phyloP scores from a whole-genome alignment of 2,329 filamentous ascomycete species.

The Penicillium thymicola region DNA sequence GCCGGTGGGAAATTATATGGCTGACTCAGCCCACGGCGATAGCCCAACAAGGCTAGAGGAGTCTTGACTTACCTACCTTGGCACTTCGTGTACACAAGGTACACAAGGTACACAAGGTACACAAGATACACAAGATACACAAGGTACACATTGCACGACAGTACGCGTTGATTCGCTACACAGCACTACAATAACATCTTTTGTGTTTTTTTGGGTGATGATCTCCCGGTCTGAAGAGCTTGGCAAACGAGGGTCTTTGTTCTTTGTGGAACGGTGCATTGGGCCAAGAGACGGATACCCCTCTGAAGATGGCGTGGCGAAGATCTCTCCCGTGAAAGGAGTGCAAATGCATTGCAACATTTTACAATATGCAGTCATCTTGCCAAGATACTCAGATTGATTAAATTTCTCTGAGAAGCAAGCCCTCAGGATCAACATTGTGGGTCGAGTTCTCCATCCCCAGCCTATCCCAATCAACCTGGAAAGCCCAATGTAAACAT shows the following conservation, averaged over 20 bases:
- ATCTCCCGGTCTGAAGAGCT: slow-evolving; percentile 14
- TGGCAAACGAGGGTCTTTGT: slow-evolving; percentile 14
- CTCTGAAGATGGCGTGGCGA: background rate
- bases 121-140: background rate
- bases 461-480: background rate
- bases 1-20: background rate
- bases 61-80: background rate
- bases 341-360: background rate
- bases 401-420: background rate
- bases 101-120: background rate
- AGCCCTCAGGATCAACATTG: background rate
- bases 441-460: background rate
- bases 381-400: slow-evolving; percentile 1
- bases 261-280: slow-evolving; percentile 5
- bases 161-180: background rate
- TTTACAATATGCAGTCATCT: slow-evolving; percentile 1
- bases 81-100: background rate
- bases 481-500: background rate
- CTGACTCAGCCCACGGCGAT: background rate
- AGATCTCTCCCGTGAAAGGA: slow-evolving; percentile 2
- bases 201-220: slow-evolving; percentile 1
- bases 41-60: background rate
- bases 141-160: background rate
- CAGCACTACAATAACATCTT: background rate
- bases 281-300: background rate